A percentile compares a stretch with the other conserved stretches of the same genome.
Conservation (phyloP, 345 rosid species). For the Acer saccharum region DNA sequence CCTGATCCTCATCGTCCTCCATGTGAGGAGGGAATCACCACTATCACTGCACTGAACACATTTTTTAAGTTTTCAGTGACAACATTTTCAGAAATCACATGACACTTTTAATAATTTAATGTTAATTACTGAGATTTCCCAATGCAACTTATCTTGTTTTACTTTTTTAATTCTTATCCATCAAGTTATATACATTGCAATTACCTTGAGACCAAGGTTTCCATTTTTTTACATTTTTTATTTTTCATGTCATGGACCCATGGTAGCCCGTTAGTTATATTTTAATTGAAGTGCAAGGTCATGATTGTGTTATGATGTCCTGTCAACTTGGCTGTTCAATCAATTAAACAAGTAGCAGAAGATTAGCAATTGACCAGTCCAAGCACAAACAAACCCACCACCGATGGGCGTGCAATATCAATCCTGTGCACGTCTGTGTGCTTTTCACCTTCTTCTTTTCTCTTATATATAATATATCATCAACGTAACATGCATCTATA, state of each 20-base stretch:
- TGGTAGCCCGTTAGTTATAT: too few relatives aligned
- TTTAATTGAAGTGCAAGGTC: background rate
- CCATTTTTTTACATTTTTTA: background rate
- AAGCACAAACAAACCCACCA: background rate
- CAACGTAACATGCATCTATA: too few relatives aligned
- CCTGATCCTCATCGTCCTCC: conserved; percentile 23
- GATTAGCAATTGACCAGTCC: conserved; percentile 23
- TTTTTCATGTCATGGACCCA: too few relatives aligned
- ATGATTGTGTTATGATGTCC: conserved; percentile 6
- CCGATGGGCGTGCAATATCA: conserved; percentile 1
- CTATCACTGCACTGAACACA: conserved; percentile 41
- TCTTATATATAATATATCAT: too few relatives aligned
- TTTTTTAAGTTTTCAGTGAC: conserved; percentile 42
- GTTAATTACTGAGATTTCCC: conserved; percentile 2
- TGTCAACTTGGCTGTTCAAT: background rate
- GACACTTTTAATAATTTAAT: conserved; percentile 23
- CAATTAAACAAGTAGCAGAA: background rate
- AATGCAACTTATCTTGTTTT: background rate
- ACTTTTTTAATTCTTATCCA: too few relatives aligned
- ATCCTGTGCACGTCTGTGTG: background rate
- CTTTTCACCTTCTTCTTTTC: too few relatives aligned
- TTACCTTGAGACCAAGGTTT: conserved; percentile 6
- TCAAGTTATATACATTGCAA: background rate
- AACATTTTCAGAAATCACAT: conserved; percentile 40
- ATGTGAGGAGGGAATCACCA: conserved; percentile 58